Base-by-base conservation (phyloP, 1,284 basidiomycete species). In the Ustilago trichophora region DNA sequence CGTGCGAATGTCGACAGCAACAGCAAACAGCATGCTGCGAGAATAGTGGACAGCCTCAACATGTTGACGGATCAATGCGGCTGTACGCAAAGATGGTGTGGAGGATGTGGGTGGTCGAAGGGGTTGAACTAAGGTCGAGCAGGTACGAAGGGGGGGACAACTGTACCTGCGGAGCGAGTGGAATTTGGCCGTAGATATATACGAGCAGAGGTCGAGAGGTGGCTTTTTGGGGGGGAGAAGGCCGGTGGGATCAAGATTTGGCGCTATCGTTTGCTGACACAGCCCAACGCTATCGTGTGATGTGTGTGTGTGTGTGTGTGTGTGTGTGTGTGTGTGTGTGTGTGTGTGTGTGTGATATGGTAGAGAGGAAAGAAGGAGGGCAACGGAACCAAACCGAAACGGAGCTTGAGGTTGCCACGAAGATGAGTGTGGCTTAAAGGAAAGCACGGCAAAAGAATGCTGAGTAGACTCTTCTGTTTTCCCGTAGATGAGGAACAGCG, bases 11-110 rank as follows among this genome's bases (percentile, higher is more conserved):
- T 27, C 6, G 49, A 47, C 18, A 64, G 24, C 4, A 56, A 40
- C 8, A 64, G 41, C 19, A 53, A 9, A 35, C 50, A 22, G 47
- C 38, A 57, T 36, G 49, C 41, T 15, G 45, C 16, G 40, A 64
- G 12, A 44, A 64, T 22, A 19, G 35, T 18, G 13, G 31, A 18
- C 27, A 57, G 44, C 40, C 36, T 38, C 26, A 31, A 45, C 60
- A 64, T 64, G 40, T 4, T 49, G 59, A 18, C n/a, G 10, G 26
- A 12, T n/a, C 16, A 31, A 7, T 45, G 35, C 36, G 42, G 25
- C 24, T 16, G 6, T 9, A 26, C 25, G 41, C 25, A 26, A 27
- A 26, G 34, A 31, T 19, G 47, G 15, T 18, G 36, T 19, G 4
- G 11, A 24, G 11, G 15, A 4, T 18, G 25, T 29, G 5, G 15